Evolutionary conservation across 495 filamentous ascomycete species (phyloP).

Genomic region (Aspergillus sclerotioniger): DNA sequence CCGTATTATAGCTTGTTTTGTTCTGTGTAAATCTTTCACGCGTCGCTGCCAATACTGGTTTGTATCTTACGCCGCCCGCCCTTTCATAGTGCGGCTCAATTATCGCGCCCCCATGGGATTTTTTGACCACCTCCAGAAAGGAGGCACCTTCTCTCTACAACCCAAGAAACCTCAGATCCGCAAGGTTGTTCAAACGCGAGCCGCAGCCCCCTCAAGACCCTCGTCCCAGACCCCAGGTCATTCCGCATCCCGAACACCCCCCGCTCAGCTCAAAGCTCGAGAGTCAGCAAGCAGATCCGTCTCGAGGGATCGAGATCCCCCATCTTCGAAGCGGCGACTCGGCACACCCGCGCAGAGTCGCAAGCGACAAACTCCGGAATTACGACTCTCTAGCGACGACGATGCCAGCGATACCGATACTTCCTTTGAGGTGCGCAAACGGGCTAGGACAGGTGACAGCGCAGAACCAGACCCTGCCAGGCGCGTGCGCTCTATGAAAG

Average conservation of each 20-base stretch:
- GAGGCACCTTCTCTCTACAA: slow-evolving; percentile 49
- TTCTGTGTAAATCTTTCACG: background rate
- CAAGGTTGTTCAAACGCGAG: slow-evolving; percentile 44
- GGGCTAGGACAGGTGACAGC: slow-evolving; percentile 40
- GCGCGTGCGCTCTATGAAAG: slow-evolving; percentile 56
- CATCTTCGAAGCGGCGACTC: slow-evolving; percentile 35
- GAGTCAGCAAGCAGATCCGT: slow-evolving; percentile 32
- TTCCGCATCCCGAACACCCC: slow-evolving; percentile 19
- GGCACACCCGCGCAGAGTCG: slow-evolving; percentile 37
- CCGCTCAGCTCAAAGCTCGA: slow-evolving; percentile 30
- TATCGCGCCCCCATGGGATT: slow-evolving; percentile 43
- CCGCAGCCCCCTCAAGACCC: slow-evolving; percentile 33
- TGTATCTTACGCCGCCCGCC: slow-evolving; percentile 1
- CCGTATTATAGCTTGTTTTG: slow-evolving; percentile 3
- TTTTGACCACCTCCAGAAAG: slow-evolving; percentile 57
- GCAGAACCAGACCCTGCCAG: slow-evolving; percentile 56
- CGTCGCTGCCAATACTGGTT: background rate
- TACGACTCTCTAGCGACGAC: slow-evolving; percentile 49
- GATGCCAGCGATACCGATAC: slow-evolving; percentile 48
- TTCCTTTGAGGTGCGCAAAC: slow-evolving; percentile 48
- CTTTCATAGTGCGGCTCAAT: background rate
- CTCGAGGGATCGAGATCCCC: slow-evolving; percentile 31
- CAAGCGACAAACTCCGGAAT: slow-evolving; percentile 48
- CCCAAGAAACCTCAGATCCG: slow-evolving; percentile 50
- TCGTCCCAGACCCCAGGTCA: slow-evolving; percentile 24